phyloP scores from a whole-genome alignment of 2,329 filamentous ascomycete species.

The Neonectria neomacrospora region DNA sequence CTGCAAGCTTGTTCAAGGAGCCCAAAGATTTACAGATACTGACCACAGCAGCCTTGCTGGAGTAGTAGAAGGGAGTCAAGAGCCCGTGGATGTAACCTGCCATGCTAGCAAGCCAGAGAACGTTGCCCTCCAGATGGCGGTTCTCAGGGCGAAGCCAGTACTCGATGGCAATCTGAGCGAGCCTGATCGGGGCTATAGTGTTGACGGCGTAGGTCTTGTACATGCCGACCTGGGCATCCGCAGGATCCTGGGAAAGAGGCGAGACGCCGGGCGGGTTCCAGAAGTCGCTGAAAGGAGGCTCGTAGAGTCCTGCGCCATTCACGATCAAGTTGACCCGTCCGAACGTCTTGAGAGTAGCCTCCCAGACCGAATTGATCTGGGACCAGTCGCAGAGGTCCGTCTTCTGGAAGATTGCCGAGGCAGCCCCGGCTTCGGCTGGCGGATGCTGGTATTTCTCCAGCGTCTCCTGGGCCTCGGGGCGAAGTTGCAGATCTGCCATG shows the following conservation, averaged over 20 bases:
- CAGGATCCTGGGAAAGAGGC: constrained; percentile 11
- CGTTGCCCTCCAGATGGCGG: background rate
- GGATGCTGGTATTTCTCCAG: constrained; percentile 4
- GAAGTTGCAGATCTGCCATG: constrained; percentile 10
- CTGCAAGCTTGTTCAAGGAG: constrained; percentile 8
- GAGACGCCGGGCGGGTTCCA: constrained; percentile 15
- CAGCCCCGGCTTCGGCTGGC: constrained; percentile 6
- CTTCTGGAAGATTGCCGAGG: constrained; percentile 2
- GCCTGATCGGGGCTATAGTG: constrained; percentile 7
- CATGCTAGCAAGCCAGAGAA: constrained; percentile 16
- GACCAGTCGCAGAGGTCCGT: constrained; percentile 16
- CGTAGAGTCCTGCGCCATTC: constrained; percentile 10
- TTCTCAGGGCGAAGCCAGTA: constrained; percentile 10
- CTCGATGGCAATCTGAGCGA: constrained; percentile 14
- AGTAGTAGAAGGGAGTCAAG: constrained; percentile 23
- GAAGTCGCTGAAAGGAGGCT: constrained; percentile 14
- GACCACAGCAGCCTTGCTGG: constrained; percentile 30
- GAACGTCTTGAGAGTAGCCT: constrained; percentile 4
- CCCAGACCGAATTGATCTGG: constrained; percentile 7
- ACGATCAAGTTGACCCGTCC: constrained; percentile 13
- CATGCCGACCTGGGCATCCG: constrained; percentile 9
- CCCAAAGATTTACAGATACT: constrained; percentile 29
- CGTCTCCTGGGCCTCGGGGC: constrained; percentile 11
- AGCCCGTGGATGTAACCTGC: constrained; percentile 14
- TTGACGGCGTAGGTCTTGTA: constrained; percentile 15